Conservation (phyloP, 805 yeast genomes). For the Saccharomycopsis fodiens region DNA sequence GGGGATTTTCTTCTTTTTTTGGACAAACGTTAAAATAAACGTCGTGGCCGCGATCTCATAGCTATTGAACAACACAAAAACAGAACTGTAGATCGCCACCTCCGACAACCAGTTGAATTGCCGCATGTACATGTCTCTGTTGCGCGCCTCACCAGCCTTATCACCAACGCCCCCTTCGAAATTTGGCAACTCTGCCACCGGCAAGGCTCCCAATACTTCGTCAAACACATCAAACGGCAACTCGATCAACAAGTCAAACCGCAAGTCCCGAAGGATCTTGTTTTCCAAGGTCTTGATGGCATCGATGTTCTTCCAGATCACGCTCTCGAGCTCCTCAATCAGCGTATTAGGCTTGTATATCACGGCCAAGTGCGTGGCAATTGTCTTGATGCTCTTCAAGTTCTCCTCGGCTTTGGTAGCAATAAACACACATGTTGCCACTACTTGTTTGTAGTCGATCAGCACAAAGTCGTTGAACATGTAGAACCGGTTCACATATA, state of each 20-base stretch:
- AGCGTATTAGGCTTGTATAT: constrained; percentile 6
- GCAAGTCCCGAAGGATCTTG: constrained; percentile 12
- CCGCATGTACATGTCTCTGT: constrained; percentile 4
- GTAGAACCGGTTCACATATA: constrained; percentile 16
- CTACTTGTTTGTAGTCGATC: constrained; percentile 16
- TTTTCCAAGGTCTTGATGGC: constrained; percentile 15
- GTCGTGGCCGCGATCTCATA: constrained; percentile 18
- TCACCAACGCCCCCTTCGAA: neutral
- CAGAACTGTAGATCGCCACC: constrained; percentile 11
- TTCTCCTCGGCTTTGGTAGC: constrained; percentile 21
- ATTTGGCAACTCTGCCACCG: neutral
- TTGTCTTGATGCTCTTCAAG: constrained; percentile 11
- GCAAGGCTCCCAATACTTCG: constrained; percentile 2
- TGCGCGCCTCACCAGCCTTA: neutral
- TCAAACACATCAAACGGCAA: constrained; percentile 16
- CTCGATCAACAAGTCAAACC: constrained; percentile 14
- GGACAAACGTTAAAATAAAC: neutral
- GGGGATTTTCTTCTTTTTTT: constrained; percentile 4
- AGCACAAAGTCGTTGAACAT: constrained; percentile 16
- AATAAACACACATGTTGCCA: constrained; percentile 17
- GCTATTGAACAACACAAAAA: constrained; percentile 8
- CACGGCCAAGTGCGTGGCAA: constrained; percentile 12
- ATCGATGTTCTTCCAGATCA: constrained; percentile 12
- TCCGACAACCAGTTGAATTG: constrained; percentile 12
- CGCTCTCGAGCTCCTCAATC: constrained; percentile 11